phyloP scores from a whole-genome alignment of 257 asterid species.

The Fraxinus excelsior region DNA sequence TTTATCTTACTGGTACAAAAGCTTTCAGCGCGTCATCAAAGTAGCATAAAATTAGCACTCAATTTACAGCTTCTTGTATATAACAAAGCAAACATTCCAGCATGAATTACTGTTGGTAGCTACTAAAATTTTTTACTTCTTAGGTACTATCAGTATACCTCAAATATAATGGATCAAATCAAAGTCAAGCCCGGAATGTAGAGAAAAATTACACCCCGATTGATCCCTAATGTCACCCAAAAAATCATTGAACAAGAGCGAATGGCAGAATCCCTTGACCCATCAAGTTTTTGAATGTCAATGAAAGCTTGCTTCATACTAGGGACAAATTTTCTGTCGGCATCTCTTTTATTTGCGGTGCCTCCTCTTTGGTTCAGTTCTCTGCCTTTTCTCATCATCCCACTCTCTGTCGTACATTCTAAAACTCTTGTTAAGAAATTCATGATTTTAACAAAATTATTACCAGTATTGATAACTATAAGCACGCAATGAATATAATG shows the following conservation, averaged over 20 bases:
- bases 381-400: constrained; percentile 98
- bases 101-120: constrained; percentile 6
- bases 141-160: constrained; percentile 8
- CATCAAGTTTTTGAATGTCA: neutral
- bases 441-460: constrained; percentile 1
- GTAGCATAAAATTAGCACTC: constrained; percentile 4
- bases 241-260: neutral
- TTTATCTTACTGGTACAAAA: neutral
- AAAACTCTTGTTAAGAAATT: constrained; percentile 50
- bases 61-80: constrained; percentile 10
- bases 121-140: neutral
- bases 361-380: constrained; percentile 89
- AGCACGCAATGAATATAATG: constrained; percentile 4
- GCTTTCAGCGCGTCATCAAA: neutral
- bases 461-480: neutral
- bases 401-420: constrained; percentile 89
- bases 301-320: neutral
- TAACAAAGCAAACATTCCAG: constrained; percentile 29
- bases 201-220: neutral
- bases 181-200: neutral
- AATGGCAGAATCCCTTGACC: neutral
- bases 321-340: neutral
- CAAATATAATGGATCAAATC: constrained; percentile 13
- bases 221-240: constrained; percentile 10
- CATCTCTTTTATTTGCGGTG: constrained; percentile 59